A percentile compares a stretch with the other conserved stretches of the same genome.
These are phyloP conservation scores for Amanita phalloides DNA, from an alignment of 768 basidiomycete genomes.

Conservation along the genomic window DNA sequence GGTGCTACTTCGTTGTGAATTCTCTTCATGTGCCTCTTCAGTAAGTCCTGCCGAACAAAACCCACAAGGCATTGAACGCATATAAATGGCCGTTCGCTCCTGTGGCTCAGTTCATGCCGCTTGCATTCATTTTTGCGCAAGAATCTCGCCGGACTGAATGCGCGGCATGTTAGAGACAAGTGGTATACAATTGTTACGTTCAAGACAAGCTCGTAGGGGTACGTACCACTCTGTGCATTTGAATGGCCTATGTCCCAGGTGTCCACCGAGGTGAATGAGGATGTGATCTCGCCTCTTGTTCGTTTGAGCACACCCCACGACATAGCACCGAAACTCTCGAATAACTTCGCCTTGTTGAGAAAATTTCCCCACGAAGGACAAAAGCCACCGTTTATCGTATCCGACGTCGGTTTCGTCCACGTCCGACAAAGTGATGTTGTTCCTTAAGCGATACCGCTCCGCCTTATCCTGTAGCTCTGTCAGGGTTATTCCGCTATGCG, in stretches of 20 bases:
- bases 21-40: slow-evolving; percentile 54
- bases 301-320: slow-evolving; percentile 51
- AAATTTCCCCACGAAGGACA: slow-evolving; percentile 58
- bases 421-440: slow-evolving; percentile 21
- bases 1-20: slow-evolving; percentile 30
- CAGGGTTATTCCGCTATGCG: slow-evolving; percentile 50
- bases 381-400: slow-evolving; percentile 58
- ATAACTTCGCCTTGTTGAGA: slow-evolving; percentile 45
- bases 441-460: slow-evolving; percentile 37
- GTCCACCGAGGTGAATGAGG: slow-evolving; percentile 61
- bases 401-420: slow-evolving; percentile 23
- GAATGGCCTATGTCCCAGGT: slow-evolving; percentile 60
- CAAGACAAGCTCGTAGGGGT: not conserved
- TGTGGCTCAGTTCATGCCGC: slow-evolving; percentile 60
- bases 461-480: slow-evolving; percentile 45
- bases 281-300: slow-evolving; percentile 73
- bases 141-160: slow-evolving; percentile 45
- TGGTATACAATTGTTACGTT: not conserved
- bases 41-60: slow-evolving; percentile 59
- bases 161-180: not conserved
- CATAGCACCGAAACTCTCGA: slow-evolving; percentile 57
- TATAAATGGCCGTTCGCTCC: slow-evolving; percentile 43
- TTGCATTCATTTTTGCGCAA: slow-evolving; percentile 72
- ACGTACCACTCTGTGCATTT: slow-evolving; percentile 56
- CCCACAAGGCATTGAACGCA: slow-evolving; percentile 46